Base-by-base conservation (phyloP, 768 basidiomycete species). In the Mycena venus region DNA sequence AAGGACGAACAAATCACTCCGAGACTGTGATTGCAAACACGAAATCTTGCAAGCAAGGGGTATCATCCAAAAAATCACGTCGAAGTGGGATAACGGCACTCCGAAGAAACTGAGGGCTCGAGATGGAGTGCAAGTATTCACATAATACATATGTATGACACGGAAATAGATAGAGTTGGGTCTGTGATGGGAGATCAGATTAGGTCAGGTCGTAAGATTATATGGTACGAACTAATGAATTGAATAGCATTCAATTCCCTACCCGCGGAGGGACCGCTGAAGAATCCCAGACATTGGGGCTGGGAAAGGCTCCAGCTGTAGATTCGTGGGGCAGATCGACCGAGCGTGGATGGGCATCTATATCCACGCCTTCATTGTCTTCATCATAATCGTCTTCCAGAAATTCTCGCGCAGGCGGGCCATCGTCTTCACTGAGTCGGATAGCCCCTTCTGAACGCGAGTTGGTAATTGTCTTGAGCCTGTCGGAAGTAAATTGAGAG, bases 341-440 rank as follows among this genome's bases (percentile, higher is more conserved):
- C 60, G 62, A 44, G 8, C 55, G 38, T 40, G n/a, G n/a, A 47
- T 70, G 53, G 17, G 23, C 60, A 17, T 63, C 68, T 27, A 73
- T 19, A 49, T 64, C 27, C 31, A 82, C 25, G 29, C 78, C 73
- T 56, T 83, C 83, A 34, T 86, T 82, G 38, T 87, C 89, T 15
- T 89, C 91, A 56, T 91, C 91, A 58, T 90, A 87, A 36, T 90
- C 90, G 70, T 91, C 90, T 42, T 86, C 88, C 59, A 94, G 76
- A 73, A 94, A 94, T 66, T 91, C 91, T 19, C 85, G 84, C n/a
- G 92, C 88, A n/a, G 93, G 87, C 15, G 93, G 93, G 0, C 92
- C 91, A 65, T 94, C 92, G 75, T 94, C 93, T 78, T 90, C 87
- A 58, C 92, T 93, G 25, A 94, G 86, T 11, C 93, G 88, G 67